phyloP scores from a whole-genome alignment of 2,329 filamentous ascomycete genomes.

The Penicillium nordicum region DNA sequence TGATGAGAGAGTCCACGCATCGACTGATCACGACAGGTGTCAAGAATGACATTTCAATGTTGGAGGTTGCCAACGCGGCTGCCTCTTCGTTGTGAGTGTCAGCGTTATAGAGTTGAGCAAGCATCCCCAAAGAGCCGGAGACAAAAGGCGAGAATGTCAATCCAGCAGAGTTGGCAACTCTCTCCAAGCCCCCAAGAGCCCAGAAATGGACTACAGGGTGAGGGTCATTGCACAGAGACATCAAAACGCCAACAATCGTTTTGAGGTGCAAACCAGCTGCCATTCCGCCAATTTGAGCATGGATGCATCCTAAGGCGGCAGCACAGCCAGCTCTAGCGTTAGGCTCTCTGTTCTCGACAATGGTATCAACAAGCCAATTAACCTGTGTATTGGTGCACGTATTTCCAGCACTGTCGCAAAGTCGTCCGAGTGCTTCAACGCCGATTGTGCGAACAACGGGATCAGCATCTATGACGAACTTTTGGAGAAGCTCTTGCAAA shows the following conservation, averaged over 20 bases:
- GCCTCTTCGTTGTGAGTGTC: slow-evolving; percentile 89
- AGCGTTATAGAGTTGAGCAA: slow-evolving; percentile 86
- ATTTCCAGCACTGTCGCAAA: slow-evolving; percentile 83
- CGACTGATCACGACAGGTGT: slow-evolving; percentile 79
- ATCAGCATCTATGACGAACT: slow-evolving; percentile 78
- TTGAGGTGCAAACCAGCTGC: slow-evolving; percentile 94
- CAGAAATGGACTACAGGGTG: slow-evolving; percentile 95
- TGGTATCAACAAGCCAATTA: slow-evolving; percentile 87
- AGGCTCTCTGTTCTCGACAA: slow-evolving; percentile 89
- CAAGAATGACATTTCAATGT: slow-evolving; percentile 79
- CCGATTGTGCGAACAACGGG: slow-evolving; percentile 81
- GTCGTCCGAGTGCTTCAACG: slow-evolving; percentile 76
- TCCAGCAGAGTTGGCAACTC: slow-evolving; percentile 87
- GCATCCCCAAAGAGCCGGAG: slow-evolving; percentile 84
- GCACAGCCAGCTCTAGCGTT: slow-evolving; percentile 92
- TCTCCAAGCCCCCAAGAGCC: slow-evolving; percentile 83
- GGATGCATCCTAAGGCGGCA: slow-evolving; percentile 86
- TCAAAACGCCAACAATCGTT: slow-evolving; percentile 95
- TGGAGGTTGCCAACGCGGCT: slow-evolving; percentile 75
- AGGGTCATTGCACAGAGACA: slow-evolving; percentile 93
- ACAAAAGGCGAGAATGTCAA: slow-evolving; percentile 90
- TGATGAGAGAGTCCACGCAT: slow-evolving; percentile 92
- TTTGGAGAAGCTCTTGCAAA: slow-evolving; percentile 67
- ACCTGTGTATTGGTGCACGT: slow-evolving; percentile 85
- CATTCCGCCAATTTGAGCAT: slow-evolving; percentile 95